These are phyloP conservation scores for Aspergillus sclerotiicarbonarius DNA, from an alignment of 495 filamentous ascomycete species.

Conservation along the genomic window DNA sequence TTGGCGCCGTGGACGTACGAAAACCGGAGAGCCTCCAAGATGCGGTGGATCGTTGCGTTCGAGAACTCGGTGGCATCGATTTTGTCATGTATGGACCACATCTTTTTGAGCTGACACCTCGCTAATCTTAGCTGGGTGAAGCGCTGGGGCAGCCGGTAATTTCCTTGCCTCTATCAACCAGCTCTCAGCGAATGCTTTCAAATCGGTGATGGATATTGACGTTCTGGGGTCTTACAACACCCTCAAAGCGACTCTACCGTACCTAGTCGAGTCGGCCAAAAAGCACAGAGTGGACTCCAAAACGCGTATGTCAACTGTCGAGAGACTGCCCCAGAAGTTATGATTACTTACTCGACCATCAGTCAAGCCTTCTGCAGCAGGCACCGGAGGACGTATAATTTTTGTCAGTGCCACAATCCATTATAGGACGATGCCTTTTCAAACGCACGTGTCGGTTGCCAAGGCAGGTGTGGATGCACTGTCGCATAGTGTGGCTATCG, in stretches of 20 bases:
- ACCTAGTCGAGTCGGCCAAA: constrained; percentile 70
- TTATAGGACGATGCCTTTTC: constrained; percentile 78
- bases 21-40: constrained; percentile 62
- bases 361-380: constrained; percentile 40
- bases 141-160: constrained; percentile 93
- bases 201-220: constrained; percentile 94
- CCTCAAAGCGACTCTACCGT: constrained; percentile 81
- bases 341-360: not conserved
- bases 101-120: not conserved
- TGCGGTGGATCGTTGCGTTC: constrained; percentile 74
- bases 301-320: constrained; percentile 32
- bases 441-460: constrained; percentile 81
- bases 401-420: constrained; percentile 89
- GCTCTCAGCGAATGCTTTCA: constrained; percentile 86
- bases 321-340: not conserved
- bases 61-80: constrained; percentile 83
- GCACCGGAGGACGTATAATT: constrained; percentile 80
- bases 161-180: constrained; percentile 86
- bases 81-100: constrained; percentile 73
- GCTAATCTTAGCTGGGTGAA: constrained; percentile 32
- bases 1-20: constrained; percentile 83
- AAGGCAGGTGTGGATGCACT: constrained; percentile 90
- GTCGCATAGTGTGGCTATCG: constrained; percentile 69
- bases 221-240: constrained; percentile 92
- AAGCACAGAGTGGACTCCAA: constrained; percentile 55